A percentile compares a stretch with the other conserved stretches of the same genome.
These are phyloP conservation scores for Deinandra increscens DNA, from an alignment of 129 eudicot genomes.

Conservation along the genomic window DNA sequence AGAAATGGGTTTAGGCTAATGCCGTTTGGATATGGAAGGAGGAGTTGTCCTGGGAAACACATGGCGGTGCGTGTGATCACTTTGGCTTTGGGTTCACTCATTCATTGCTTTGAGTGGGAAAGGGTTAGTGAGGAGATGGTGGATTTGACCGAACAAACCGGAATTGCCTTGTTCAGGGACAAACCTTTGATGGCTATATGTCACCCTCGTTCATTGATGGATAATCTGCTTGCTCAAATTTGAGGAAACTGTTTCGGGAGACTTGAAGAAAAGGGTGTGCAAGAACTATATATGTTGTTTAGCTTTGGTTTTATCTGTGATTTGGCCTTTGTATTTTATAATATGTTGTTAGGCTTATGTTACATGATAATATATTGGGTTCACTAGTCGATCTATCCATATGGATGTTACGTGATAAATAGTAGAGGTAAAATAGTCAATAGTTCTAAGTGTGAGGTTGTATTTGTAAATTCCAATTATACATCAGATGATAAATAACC, in stretches of 20 bases:
- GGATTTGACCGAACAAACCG: conserved; percentile 32
- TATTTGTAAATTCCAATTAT: too few species aligned
- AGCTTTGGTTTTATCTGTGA: conserved; percentile 4
- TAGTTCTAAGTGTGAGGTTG: too few species aligned
- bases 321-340: neutral
- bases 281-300: conserved; percentile 13
- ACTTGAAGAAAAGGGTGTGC: neutral
- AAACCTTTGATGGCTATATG: conserved; percentile 32
- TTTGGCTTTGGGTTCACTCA: conserved; percentile 36
- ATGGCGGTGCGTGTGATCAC: conserved; percentile 33
- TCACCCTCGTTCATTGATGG: conserved; percentile 22
- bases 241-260: conserved; percentile 5
- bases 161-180: conserved; percentile 30
- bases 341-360: neutral
- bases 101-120: conserved; percentile 47
- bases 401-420: too few species aligned
- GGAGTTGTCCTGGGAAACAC: conserved; percentile 50
- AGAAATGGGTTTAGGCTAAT: conserved; percentile 31
- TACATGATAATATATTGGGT: neutral
- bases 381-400: too few species aligned
- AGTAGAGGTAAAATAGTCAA: too few species aligned
- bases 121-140: conserved; percentile 23
- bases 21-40: conserved; percentile 44
- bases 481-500: too few species aligned
- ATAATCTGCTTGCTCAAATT: conserved; percentile 20